phyloP scores from a whole-genome alignment of 164 flowering plant genomes.

The Kalanchoe fedtschenkoi region DNA sequence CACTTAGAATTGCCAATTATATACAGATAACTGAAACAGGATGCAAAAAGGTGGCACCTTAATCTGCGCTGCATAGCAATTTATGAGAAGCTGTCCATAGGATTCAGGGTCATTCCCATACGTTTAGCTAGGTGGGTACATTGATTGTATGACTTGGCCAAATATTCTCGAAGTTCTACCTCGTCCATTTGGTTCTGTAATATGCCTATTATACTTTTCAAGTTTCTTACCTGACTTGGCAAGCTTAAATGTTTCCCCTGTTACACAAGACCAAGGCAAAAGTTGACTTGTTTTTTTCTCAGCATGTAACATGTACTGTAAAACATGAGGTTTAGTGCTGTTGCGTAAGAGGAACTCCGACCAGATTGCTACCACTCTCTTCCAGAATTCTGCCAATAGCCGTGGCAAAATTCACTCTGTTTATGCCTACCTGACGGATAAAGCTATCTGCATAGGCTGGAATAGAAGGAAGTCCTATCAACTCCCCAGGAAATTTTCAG shows the following conservation, averaged over 20 bases:
- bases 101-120: constrained; percentile 22
- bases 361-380: constrained; percentile 29
- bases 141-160: constrained; percentile 22
- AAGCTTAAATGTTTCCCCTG: constrained; percentile 42
- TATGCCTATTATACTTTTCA: constrained; percentile 16
- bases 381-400: constrained; percentile 42
- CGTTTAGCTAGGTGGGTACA: constrained; percentile 18
- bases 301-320: neutral
- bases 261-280: neutral
- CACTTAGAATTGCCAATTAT: neutral
- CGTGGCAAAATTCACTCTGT: constrained; percentile 34
- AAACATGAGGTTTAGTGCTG: neutral
- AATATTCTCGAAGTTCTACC: constrained; percentile 8
- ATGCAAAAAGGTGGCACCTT: constrained; percentile 18
- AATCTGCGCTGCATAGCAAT: constrained; percentile 26
- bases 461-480: constrained; percentile 23
- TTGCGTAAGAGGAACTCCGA: constrained; percentile 2
- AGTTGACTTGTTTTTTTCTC: neutral
- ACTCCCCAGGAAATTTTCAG: constrained; percentile 19
- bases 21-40: neutral
- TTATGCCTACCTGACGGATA: constrained; percentile 8
- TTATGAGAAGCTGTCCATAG: constrained; percentile 27
- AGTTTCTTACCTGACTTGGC: constrained; percentile 29
- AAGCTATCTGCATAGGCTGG: constrained; percentile 21
- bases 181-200: constrained; percentile 16